phyloP scores from a whole-genome alignment of 768 basidiomycete species.

The Panellus pusillus region DNA sequence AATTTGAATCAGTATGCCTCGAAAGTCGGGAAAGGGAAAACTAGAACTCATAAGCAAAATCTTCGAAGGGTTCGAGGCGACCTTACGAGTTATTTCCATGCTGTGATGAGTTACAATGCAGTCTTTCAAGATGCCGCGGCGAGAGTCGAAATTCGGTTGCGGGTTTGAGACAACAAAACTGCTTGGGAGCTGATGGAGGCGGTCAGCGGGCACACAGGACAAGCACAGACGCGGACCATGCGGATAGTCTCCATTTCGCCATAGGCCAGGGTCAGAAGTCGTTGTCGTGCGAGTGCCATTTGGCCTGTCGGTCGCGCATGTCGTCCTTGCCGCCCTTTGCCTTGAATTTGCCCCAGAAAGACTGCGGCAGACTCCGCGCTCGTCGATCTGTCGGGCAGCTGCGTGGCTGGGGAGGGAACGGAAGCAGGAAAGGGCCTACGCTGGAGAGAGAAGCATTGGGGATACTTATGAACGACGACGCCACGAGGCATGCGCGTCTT shows the following conservation, averaged over 20 bases:
- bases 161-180: conserved; percentile 49
- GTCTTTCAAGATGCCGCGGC: too few relatives aligned
- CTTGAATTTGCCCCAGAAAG: conserved; percentile 70
- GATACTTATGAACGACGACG: conserved; percentile 44
- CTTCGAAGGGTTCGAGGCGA: too few relatives aligned
- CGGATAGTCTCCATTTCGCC: conserved; percentile 86
- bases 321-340: conserved; percentile 67
- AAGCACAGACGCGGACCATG: conserved; percentile 45
- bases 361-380: conserved; percentile 58
- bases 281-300: conserved; percentile 72
- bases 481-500: too few relatives aligned
- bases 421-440: conserved; percentile 49
- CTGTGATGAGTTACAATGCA: too few relatives aligned
- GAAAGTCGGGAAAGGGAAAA: too few relatives aligned
- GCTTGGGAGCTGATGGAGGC: conserved; percentile 57
- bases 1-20: too few relatives aligned
- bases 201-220: conserved; percentile 10
- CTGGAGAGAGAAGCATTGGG: conserved; percentile 77
- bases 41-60: too few relatives aligned
- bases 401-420: conserved; percentile 32
- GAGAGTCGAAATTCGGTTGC: too few relatives aligned
- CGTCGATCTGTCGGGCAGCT: conserved; percentile 56
- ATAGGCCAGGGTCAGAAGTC: conserved; percentile 78
- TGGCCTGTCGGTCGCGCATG: conserved; percentile 50
- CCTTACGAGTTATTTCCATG: too few relatives aligned